A percentile compares a stretch with the other conserved stretches of the same genome.
Conservation (phyloP, 2,329 filamentous ascomycete genomes). For the Fusarium buharicum region DNA sequence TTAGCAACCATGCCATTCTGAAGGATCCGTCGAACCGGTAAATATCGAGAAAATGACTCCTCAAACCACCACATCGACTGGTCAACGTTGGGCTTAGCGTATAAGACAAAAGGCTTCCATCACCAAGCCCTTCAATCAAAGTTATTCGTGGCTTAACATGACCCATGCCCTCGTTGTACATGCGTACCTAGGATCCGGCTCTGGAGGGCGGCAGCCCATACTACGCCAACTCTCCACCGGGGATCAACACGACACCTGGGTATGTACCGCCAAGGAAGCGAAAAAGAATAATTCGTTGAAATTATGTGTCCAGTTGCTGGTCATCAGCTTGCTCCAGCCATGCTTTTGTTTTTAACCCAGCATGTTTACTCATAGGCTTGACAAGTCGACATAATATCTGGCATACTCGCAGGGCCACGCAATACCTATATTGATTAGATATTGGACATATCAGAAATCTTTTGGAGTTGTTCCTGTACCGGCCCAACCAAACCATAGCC, state of each 20-base stretch:
- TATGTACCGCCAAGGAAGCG: conserved; percentile 44
- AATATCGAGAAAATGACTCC: neutral
- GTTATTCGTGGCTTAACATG: conserved; percentile 24
- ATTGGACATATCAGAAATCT: neutral
- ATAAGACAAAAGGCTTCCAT: conserved; percentile 15
- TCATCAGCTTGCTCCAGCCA: conserved; percentile 19
- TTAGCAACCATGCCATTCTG: neutral
- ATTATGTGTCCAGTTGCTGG: conserved; percentile 28
- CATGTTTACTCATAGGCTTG: conserved; percentile 2
- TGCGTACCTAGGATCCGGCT: neutral
- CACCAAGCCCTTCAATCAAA: conserved; percentile 19
- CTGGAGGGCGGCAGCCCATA: conserved; percentile 12
- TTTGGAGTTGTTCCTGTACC: neutral
- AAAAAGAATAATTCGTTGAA: conserved; percentile 45
- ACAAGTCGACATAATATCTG: neutral
- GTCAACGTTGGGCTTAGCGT: conserved; percentile 6
- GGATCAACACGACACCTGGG: conserved; percentile 36
- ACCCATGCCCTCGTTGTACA: conserved; percentile 24
- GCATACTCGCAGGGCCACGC: neutral
- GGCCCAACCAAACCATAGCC: conserved; percentile 1
- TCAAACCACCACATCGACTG: conserved; percentile 7
- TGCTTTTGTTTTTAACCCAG: neutral
- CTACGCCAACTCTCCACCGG: conserved; percentile 33
- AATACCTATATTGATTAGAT: neutral
- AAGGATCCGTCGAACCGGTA: neutral